phyloP scores from a whole-genome alignment of 495 filamentous ascomycete genomes.

The Penicillium crystallinum region DNA sequence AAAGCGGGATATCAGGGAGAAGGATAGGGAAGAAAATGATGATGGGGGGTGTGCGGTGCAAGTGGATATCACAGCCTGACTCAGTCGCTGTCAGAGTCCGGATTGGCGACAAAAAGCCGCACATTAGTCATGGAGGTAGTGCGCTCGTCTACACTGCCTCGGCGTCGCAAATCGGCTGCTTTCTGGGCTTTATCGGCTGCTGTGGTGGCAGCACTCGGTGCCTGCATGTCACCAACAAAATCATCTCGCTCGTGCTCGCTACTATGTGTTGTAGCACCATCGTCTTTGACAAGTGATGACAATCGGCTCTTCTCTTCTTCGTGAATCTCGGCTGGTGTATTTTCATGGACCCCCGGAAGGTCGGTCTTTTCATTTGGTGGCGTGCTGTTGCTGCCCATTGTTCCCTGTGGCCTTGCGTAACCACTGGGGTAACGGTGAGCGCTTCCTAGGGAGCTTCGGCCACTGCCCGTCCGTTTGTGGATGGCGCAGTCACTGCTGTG shows the following conservation, averaged over 20 bases:
- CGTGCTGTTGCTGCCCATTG: constrained; percentile 65
- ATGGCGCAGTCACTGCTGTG: constrained; percentile 48
- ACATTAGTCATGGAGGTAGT: constrained; percentile 78
- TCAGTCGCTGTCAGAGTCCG: constrained; percentile 65
- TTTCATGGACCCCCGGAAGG: constrained; percentile 48
- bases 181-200: constrained; percentile 63
- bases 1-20: constrained; percentile 7
- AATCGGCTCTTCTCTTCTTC: constrained; percentile 33
- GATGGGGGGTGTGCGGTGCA: constrained; percentile 4
- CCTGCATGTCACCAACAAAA: constrained; percentile 48
- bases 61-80: constrained; percentile 22
- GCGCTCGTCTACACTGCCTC: constrained; percentile 92
- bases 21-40: constrained; percentile 9
- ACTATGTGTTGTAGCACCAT: constrained; percentile 36
- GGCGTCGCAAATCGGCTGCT: constrained; percentile 68
- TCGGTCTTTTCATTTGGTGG: constrained; percentile 52
- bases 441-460: constrained; percentile 72
- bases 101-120: constrained; percentile 90
- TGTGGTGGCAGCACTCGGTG: constrained; percentile 35
- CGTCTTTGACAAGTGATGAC: constrained; percentile 40
- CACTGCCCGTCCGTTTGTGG: constrained; percentile 71
- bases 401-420: constrained; percentile 49
- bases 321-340: constrained; percentile 42
- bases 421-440: constrained; percentile 50
- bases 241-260: constrained; percentile 54